phyloP scores from a whole-genome alignment of 2,329 filamentous ascomycete genomes.

The Sarocladium strictum region DNA sequence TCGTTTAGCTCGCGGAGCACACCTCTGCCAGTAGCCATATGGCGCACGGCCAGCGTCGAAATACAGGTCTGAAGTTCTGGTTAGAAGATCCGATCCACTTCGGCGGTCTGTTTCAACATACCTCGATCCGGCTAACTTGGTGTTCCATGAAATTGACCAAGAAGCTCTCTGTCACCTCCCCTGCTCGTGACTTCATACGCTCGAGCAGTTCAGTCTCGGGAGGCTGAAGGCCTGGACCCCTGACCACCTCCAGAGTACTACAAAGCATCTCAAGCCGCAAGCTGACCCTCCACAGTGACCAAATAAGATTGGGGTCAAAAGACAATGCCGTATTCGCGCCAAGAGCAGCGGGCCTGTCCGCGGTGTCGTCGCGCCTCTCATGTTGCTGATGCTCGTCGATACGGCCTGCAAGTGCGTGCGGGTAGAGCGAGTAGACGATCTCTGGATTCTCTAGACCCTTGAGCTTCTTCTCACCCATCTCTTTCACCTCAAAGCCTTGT shows the following conservation, averaged over 20 bases:
- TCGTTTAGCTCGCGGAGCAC: constrained; percentile 58
- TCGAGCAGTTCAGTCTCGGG: constrained; percentile 83
- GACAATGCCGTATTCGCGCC: constrained; percentile 59
- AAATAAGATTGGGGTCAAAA: constrained; percentile 80
- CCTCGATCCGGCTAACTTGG: constrained; percentile 93
- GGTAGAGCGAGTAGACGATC: constrained; percentile 91
- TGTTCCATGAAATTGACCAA: constrained; percentile 88
- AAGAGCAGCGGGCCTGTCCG: constrained; percentile 55
- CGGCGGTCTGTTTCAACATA: constrained; percentile 47
- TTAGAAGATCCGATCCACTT: too few relatives aligned
- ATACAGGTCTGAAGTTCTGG: constrained; percentile 79
- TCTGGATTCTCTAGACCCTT: constrained; percentile 98
- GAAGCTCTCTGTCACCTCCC: constrained; percentile 83
- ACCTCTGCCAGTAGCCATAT: constrained; percentile 67
- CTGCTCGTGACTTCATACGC: constrained; percentile 57
- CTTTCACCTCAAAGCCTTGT: constrained; percentile 94
- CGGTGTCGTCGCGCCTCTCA: constrained; percentile 34
- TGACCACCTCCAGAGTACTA: constrained; percentile 71
- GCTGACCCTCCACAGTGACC: constrained; percentile 84
- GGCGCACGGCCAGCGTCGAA: constrained; percentile 70
- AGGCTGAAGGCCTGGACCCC: constrained; percentile 58
- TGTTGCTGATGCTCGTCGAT: constrained; percentile 60
- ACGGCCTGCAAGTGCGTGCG: constrained; percentile 77
- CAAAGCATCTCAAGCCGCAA: constrained; percentile 90
- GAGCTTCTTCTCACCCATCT: constrained; percentile 88